phyloP scores from a whole-genome alignment of 2,329 filamentous ascomycete species.

The Colletotrichum lini region DNA sequence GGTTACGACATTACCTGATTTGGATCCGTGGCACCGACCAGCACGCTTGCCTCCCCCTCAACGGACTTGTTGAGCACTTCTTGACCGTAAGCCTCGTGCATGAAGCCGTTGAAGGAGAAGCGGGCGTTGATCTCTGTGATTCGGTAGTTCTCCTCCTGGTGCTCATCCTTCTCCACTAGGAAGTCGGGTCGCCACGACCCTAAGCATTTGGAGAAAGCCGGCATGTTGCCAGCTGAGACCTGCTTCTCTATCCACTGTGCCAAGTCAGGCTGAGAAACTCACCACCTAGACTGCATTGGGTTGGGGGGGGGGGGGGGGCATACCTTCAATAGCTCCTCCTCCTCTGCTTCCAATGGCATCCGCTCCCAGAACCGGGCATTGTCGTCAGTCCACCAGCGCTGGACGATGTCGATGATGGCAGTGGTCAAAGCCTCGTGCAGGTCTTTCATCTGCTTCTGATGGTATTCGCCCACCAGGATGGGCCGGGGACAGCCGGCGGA shows the following conservation, averaged over 20 bases:
- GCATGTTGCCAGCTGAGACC: conserved; percentile 45
- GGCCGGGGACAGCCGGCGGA: conserved; percentile 50
- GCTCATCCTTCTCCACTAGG: conserved; percentile 50
- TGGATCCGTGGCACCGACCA: conserved; percentile 47
- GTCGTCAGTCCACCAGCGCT: conserved; percentile 55
- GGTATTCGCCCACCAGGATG: conserved; percentile 50
- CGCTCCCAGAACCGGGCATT: conserved; percentile 49
- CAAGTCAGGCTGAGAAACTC: not conserved
- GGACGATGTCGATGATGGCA: conserved; percentile 54
- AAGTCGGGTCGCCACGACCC: conserved; percentile 59
- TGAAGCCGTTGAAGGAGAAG: conserved; percentile 57
- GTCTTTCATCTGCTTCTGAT: conserved; percentile 48
- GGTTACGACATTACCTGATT: conserved; percentile 10
- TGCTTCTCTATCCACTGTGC: conserved; percentile 51
- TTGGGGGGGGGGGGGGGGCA: not conserved
- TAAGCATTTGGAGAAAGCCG: conserved; percentile 43
- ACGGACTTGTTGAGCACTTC: conserved; percentile 45
- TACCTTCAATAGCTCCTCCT: conserved; percentile 51
- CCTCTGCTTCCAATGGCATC: conserved; percentile 52
- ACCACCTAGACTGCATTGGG: not conserved
- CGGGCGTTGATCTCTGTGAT: conserved; percentile 60
- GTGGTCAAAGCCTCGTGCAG: conserved; percentile 51
- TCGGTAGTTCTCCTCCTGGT: conserved; percentile 46
- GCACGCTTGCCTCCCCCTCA: conserved; percentile 27
- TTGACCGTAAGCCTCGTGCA: conserved; percentile 51